Evolutionary conservation across 139 green algal genomes (phyloP).

Genomic region (Picochlorum sp.): DNA sequence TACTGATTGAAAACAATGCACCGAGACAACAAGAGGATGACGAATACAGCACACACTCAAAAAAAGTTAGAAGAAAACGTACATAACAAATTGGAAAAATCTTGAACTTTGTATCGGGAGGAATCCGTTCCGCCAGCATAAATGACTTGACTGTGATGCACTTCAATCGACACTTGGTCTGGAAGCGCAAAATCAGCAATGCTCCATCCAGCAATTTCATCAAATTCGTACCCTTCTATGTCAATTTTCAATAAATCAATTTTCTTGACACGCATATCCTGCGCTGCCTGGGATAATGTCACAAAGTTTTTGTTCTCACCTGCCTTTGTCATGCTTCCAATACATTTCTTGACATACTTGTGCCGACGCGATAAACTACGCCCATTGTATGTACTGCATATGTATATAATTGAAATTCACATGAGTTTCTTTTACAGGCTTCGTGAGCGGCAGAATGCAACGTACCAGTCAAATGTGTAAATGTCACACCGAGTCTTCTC

Average conservation of each 20-base stretch:
- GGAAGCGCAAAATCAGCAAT: slow-evolving; percentile 1
- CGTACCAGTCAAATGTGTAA: slow-evolving; percentile 2
- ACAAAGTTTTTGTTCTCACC: slow-evolving; percentile 6
- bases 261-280: neutral
- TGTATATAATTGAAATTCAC: too few relatives aligned
- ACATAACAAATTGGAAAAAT: slow-evolving; percentile 3
- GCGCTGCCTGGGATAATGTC: neutral
- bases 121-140: neutral
- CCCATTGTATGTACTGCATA: neutral
- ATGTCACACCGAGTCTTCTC: neutral
- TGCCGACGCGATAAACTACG: neutral
- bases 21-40: too few relatives aligned
- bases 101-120: neutral
- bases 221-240: slow-evolving; percentile 21
- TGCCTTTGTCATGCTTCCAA: slow-evolving; percentile 3
- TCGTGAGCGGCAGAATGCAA: neutral
- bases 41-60: too few relatives aligned
- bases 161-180: slow-evolving; percentile 6
- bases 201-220: slow-evolving; percentile 12
- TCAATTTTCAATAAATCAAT: slow-evolving; percentile 22
- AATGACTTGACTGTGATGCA: slow-evolving; percentile 9
- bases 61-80: too few relatives aligned
- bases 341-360: slow-evolving; percentile 10
- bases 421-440: neutral
- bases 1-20: too few relatives aligned